These are phyloP conservation scores for Durusdinium trenchii DNA, from an alignment of 73 alveolate genomes.

Conservation along the genomic window DNA sequence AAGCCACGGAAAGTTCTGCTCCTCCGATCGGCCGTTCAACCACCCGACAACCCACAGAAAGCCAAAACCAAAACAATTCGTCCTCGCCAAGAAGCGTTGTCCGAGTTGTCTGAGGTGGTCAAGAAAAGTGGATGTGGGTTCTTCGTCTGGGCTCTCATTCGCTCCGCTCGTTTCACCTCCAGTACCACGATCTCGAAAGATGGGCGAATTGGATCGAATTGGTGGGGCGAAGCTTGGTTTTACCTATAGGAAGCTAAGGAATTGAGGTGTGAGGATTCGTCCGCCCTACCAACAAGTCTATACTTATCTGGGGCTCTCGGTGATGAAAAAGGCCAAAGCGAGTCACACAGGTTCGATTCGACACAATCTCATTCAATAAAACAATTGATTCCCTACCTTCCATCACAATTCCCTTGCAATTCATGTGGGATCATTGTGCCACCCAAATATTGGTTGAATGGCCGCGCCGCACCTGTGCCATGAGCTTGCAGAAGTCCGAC, in stretches of 20 bases:
- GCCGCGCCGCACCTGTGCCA: constrained; percentile 21
- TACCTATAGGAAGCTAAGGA: too few relatives aligned
- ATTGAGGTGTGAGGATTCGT: too few relatives aligned
- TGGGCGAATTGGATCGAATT: background rate
- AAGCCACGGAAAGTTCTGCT: background rate
- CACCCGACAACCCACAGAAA: too few relatives aligned
- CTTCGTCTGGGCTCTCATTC: constrained; percentile 23
- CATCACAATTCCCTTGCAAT: too few relatives aligned
- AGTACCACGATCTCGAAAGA: background rate
- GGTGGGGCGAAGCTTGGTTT: background rate
- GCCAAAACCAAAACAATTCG: background rate
- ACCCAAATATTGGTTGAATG: background rate
- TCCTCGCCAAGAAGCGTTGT: background rate
- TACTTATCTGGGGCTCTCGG: too few relatives aligned
- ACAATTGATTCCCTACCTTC: too few relatives aligned
- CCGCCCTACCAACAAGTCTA: too few relatives aligned
- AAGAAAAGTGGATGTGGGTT: constrained; percentile 43
- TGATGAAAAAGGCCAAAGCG: too few relatives aligned
- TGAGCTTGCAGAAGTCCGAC: constrained; percentile 39
- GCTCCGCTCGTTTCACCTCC: constrained; percentile 30
- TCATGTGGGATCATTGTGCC: background rate
- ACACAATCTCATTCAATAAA: too few relatives aligned
- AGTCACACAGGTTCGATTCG: too few relatives aligned
- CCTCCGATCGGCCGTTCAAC: background rate
- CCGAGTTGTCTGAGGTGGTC: background rate